Percentiles rank a stretch among this genome's conserved stretches.
Evolutionary conservation across 2,329 filamentous ascomycete species (phyloP).

Genomic region (Calonectria pseudoturangicola): DNA sequence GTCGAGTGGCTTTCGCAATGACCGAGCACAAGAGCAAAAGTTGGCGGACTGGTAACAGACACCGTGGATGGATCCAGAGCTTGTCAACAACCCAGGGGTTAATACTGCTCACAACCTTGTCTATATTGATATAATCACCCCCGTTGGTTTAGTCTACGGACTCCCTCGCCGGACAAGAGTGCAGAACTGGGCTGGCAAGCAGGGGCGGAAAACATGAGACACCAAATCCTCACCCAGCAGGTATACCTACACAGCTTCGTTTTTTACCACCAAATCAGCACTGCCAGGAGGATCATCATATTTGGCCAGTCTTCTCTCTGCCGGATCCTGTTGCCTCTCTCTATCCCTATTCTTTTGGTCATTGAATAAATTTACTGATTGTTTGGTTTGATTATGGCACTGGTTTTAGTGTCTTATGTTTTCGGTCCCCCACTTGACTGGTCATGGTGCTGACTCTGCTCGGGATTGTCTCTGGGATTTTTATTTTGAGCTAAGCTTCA

Average conservation of each 20-base stretch:
- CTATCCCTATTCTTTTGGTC: no score
- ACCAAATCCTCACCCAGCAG: no score
- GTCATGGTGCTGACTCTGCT: conserved; percentile 36
- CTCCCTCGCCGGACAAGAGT: conserved; percentile 53
- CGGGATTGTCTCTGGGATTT: conserved; percentile 46
- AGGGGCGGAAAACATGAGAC: conserved; percentile 42
- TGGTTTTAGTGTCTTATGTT: no score
- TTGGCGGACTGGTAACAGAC: conserved; percentile 39
- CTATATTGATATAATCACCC: conserved; percentile 48
- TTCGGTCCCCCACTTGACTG: no score
- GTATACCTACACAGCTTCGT: no score
- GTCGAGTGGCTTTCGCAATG: conserved; percentile 44
- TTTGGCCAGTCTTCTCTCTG: no score
- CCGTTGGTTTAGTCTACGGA: conserved; percentile 39
- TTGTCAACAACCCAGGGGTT: conserved; percentile 46
- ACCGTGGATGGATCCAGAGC: conserved; percentile 44
- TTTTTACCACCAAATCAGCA: no score
- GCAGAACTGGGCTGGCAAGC: conserved; percentile 47
- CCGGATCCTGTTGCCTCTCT: no score
- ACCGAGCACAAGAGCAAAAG: conserved; percentile 45
- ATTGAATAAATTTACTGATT: no score
- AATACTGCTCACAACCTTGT: conserved; percentile 45
- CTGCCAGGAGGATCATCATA: no score
- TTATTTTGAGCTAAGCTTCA: conserved; percentile 50
- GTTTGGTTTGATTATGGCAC: no score